phyloP scores from a whole-genome alignment of 805 yeast species.

The Candida tallmaniae region DNA sequence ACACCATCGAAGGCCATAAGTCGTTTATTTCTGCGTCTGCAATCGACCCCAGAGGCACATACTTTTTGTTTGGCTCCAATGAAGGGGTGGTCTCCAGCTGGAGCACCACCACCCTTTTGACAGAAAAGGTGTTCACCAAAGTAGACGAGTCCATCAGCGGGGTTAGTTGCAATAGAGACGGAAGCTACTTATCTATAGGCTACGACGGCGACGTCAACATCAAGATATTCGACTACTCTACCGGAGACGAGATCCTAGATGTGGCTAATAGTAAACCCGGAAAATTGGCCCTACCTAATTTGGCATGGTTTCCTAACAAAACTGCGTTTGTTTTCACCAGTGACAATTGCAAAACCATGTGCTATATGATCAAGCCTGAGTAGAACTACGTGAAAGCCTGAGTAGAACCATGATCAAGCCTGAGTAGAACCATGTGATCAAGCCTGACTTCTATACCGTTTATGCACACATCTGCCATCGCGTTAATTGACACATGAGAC shows the following conservation, averaged over 20 bases:
- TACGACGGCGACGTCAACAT: conserved; percentile 40
- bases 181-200: conserved; percentile 40
- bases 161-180: conserved; percentile 42
- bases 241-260: conserved; percentile 26
- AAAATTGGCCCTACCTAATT: conserved; percentile 20
- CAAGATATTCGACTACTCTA: conserved; percentile 32
- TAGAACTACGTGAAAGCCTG: background rate
- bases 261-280: conserved; percentile 26
- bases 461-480: no score
- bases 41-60: conserved; percentile 51
- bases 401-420: conserved; percentile 13
- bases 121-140: conserved; percentile 30
- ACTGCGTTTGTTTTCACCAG: conserved; percentile 26
- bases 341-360: conserved; percentile 27
- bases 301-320: conserved; percentile 33
- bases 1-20: conserved; percentile 34
- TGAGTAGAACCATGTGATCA: conserved; percentile 3
- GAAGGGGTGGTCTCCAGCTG: conserved; percentile 55
- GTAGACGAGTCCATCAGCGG: conserved; percentile 41
- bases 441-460: no score
- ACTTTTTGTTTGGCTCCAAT: conserved; percentile 49
- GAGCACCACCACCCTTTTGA: conserved; percentile 37
- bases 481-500: no score
- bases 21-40: conserved; percentile 44
- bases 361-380: conserved; percentile 13